Conservation (phyloP, 441 rosid species). For the Croton laevigatus region DNA sequence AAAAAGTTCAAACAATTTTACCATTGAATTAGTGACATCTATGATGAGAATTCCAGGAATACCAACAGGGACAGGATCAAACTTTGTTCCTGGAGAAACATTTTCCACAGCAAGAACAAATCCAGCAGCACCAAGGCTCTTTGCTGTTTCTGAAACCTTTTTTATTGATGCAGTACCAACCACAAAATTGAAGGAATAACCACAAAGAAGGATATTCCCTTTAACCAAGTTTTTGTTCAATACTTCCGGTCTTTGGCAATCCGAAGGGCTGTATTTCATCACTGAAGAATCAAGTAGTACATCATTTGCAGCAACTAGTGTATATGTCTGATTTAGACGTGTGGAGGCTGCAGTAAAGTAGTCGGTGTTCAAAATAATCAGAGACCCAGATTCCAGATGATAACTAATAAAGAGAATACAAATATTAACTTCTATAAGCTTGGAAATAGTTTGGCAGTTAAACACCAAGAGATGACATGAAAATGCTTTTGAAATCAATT, state of each 20-base stretch:
- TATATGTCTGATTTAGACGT: conserved; percentile 59
- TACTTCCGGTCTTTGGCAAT: conserved; percentile 93
- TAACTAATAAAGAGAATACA: background rate
- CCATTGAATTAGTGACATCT: conserved; percentile 82
- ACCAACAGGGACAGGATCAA: conserved; percentile 87
- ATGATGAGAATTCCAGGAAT: conserved; percentile 88
- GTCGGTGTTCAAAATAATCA: conserved; percentile 17
- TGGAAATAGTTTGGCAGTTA: background rate
- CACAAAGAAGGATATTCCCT: conserved; percentile 94
- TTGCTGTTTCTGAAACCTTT: conserved; percentile 91
- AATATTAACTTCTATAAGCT: background rate
- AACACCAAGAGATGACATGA: background rate
- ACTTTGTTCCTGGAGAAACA: conserved; percentile 92
- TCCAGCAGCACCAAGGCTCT: conserved; percentile 92
- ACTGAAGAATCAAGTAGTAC: conserved; percentile 78
- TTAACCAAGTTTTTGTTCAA: conserved; percentile 76
- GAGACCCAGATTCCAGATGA: conserved; percentile 7
- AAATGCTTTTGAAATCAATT: background rate
- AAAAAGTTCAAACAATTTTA: conserved; percentile 28
- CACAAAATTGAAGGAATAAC: conserved; percentile 95
- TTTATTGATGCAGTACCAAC: conserved; percentile 89
- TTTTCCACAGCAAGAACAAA: conserved; percentile 97
- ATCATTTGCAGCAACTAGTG: conserved; percentile 95
- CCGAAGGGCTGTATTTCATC: conserved; percentile 73
- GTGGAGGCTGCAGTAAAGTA: conserved; percentile 75